phyloP scores from a whole-genome alignment of 495 filamentous ascomycete genomes.

The Talaromyces thailandensis region DNA sequence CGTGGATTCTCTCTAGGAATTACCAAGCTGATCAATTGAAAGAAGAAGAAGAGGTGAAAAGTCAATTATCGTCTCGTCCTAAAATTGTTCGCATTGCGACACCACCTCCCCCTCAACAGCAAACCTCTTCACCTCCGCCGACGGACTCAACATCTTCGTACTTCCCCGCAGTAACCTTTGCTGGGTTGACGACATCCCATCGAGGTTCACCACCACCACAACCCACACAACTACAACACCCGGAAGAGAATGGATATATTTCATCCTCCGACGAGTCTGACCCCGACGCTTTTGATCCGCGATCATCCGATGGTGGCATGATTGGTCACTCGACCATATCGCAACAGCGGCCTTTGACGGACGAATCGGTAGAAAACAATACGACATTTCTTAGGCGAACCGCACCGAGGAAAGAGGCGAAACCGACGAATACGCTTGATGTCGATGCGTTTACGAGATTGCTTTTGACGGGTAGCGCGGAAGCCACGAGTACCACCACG shows the following conservation, averaged over 20 bases:
- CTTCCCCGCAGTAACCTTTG: conserved; percentile 7
- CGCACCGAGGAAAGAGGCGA: not conserved
- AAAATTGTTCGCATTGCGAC: conserved; percentile 10
- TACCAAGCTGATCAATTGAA: not conserved
- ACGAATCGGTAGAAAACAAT: not conserved
- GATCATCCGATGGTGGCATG: not conserved
- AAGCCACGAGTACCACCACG: not conserved
- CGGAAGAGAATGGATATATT: conserved; percentile 1
- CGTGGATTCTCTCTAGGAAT: not conserved
- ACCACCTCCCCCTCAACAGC: not conserved
- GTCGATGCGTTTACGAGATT: conserved; percentile 55
- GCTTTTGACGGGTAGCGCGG: conserved; percentile 48
- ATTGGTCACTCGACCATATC: not conserved
- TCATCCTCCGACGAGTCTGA: conserved; percentile 10
- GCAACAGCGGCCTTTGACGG: not conserved
- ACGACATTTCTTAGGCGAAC: not conserved
- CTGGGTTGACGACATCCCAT: not conserved
- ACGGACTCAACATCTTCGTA: not conserved
- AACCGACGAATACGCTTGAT: conserved; percentile 34
- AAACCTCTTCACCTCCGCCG: conserved; percentile 2
- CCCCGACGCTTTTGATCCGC: conserved; percentile 11
- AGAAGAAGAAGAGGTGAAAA: not conserved
- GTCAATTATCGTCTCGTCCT: not conserved
- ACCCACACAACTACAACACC: not conserved
- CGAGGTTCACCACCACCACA: not conserved